A percentile compares a stretch with the other conserved stretches of the same genome.
Conservation (phyloP, 192 early-diverging fungal species). For the Coemansia sp. region DNA sequence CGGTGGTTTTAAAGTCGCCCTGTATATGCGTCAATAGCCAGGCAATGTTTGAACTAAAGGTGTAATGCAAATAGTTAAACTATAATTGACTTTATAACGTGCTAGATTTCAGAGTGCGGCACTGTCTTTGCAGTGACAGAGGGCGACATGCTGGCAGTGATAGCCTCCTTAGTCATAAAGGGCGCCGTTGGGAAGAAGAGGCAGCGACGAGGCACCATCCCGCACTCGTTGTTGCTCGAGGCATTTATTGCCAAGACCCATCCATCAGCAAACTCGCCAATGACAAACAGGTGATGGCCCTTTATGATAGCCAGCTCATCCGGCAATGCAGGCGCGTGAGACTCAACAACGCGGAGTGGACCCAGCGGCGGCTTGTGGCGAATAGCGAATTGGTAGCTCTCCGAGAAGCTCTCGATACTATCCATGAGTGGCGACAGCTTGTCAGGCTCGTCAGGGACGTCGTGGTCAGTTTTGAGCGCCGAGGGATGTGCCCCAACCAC, state of each 20-base stretch:
- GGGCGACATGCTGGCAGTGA: conserved; percentile 7
- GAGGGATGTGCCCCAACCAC: background rate
- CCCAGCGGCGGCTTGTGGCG: conserved; percentile 50
- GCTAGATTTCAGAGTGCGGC: background rate
- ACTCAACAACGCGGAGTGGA: conserved; percentile 34
- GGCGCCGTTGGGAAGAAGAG: conserved; percentile 45
- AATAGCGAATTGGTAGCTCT: conserved; percentile 49
- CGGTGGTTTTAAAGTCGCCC: conserved; percentile 30
- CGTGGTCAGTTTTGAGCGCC: background rate
- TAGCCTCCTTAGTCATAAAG: conserved; percentile 37
- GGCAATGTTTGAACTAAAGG: conserved; percentile 6
- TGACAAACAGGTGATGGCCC: conserved; percentile 32
- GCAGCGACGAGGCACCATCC: conserved; percentile 52
- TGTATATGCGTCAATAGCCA: conserved; percentile 4
- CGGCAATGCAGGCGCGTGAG: conserved; percentile 29
- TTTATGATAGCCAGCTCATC: conserved; percentile 38
- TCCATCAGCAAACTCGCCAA: conserved; percentile 54
- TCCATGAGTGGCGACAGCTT: conserved; percentile 21
- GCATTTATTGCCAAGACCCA: conserved; percentile 47
- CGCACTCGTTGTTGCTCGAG: conserved; percentile 35
- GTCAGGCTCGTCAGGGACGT: background rate
- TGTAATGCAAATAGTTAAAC: background rate
- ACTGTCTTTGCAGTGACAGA: background rate
- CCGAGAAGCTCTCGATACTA: conserved; percentile 48
- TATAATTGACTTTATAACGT: background rate